phyloP scores from a whole-genome alignment of 148 eudicot genomes.

The Diospyros lotus region DNA sequence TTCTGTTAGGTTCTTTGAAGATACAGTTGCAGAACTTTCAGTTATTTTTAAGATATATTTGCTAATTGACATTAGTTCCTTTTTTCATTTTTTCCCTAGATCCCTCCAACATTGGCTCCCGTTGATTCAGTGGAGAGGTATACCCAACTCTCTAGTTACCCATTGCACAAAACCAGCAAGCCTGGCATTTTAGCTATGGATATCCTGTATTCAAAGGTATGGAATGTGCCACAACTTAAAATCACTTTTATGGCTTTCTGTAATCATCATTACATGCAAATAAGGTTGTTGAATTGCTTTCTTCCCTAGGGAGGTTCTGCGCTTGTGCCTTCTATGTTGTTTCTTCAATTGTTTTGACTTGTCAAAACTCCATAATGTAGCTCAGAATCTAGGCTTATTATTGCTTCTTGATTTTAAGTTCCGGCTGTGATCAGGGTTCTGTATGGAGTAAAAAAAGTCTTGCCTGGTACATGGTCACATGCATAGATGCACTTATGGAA shows the following conservation, averaged over 20 bases:
- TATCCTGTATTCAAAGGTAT: constrained; percentile 70
- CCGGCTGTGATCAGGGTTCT: background rate
- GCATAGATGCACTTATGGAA: background rate
- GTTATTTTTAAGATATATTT: background rate
- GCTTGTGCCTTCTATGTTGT: background rate
- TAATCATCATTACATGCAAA: background rate
- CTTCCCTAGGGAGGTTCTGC: background rate
- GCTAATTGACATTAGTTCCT: background rate
- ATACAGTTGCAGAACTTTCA: background rate
- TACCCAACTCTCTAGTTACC: constrained; percentile 75
- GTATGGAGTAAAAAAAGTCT: background rate
- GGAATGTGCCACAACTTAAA: background rate
- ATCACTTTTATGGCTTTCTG: background rate
- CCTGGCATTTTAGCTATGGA: constrained; percentile 88
- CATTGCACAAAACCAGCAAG: constrained; percentile 88
- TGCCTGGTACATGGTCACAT: background rate
- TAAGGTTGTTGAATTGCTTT: background rate
- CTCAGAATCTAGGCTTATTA: no score
- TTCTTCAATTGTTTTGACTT: background rate
- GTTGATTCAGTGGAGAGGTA: constrained; percentile 69
- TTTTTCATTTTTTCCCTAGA: constrained; percentile 32
- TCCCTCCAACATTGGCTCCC: constrained; percentile 77
- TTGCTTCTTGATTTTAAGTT: background rate
- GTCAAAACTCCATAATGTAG: background rate
- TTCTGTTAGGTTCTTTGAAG: background rate